Evolutionary conservation across 139 green algal species (phyloP), one percentile per base, ranked within the genome.

Genomic region (Spirogloea muscicola): DNA sequence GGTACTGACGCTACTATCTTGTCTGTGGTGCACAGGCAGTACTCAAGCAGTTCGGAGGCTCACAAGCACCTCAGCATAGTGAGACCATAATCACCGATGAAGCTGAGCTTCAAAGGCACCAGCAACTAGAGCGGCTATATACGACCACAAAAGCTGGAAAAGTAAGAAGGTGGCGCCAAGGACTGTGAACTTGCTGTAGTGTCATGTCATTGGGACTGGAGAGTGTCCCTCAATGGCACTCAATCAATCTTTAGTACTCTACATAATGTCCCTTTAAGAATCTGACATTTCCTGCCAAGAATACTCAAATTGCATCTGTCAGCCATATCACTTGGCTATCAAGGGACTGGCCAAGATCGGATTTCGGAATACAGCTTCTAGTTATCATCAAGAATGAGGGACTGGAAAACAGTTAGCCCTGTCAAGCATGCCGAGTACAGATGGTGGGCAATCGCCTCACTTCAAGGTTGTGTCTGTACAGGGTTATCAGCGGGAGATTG

Each of bases 61-160:
- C 31, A 29, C 29, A 25, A 31, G 33, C 25, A 18, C 55, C 55
- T 10, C 55, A 29, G 10, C 62, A 18, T 33, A 71, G 62, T 33
- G 62, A 71, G n/a, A 62, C 25, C 62, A 67, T 76, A 4, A 76
- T 76, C 21, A 76, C 75, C n/a, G 67, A 76, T 36, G 67, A 76
- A 31, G 57, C 52, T 21, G 67, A 76, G 67, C 67, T 76, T 64
- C 27, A 76, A 36, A 52, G 67, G 38, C 67, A 76, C 58, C 58
- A 76, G 58, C 67, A 76, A 57, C 58, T 76, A 27, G 67, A 76
- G 58, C 4, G 67, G 27, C 67, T 76, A 0, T 75, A 72, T 44
- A 55, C n/a, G 18, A 63, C 67, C 21, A 76, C 67, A 13, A 76
- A 72, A 58, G 29, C 27, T 1, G 67, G 31, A 10, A 76, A 76